Evolutionary conservation across 768 basidiomycete genomes (phyloP).

Genomic region (Phanerochaete carnosa): DNA sequence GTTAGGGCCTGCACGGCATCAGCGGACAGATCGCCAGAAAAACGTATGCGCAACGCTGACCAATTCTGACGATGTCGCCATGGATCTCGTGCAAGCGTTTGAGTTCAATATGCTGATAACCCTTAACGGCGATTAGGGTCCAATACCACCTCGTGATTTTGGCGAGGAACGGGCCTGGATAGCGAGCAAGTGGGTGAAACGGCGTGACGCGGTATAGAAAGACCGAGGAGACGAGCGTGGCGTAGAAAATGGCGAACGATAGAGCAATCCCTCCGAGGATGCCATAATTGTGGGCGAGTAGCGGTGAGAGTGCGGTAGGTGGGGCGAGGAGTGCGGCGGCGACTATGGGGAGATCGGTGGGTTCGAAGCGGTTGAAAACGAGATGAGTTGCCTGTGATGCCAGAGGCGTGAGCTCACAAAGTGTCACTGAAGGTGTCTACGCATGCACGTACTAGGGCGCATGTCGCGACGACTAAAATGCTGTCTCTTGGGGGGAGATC

Average conservation of each 20-base stretch:
- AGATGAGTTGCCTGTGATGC: neutral
- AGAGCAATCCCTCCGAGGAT: neutral
- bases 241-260: neutral
- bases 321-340: neutral
- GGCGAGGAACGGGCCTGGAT: constrained; percentile 45
- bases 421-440: neutral
- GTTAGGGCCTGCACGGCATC: constrained; percentile 16
- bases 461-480: neutral
- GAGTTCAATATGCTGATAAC: constrained; percentile 31
- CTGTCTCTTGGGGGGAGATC: neutral
- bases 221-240: constrained; percentile 3
- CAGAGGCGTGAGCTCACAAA: neutral
- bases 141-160: constrained; percentile 40
- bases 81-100: constrained; percentile 29
- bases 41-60: constrained; percentile 18
- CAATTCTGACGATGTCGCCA: constrained; percentile 35
- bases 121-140: constrained; percentile 31
- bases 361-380: constrained; percentile 9
- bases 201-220: constrained; percentile 47
- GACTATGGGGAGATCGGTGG: neutral
- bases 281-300: neutral
- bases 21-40: neutral
- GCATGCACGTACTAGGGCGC: neutral
- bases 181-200: constrained; percentile 48
- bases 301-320: neutral